Evolutionary conservation across 1,139 yeast species (phyloP), one percentile per base, ranked within the genome.

Genomic region (Sugiyamaella grinbergsii): DNA sequence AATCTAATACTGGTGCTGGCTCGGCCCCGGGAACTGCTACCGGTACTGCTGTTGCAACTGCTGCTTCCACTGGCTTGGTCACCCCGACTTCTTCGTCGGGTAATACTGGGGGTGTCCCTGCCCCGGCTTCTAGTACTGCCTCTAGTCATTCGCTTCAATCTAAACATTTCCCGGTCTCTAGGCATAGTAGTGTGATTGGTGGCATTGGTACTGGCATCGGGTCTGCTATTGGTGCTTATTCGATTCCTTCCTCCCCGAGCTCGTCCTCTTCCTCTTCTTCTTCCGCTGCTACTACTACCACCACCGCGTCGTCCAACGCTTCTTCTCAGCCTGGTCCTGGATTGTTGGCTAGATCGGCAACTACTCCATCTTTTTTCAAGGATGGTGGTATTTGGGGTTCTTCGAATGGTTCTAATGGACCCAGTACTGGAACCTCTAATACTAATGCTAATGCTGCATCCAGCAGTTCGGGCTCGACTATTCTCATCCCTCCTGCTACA

Each of bases 121-220:
- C 34, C 38, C 33, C 43, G 7, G 26, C 33, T 29, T 38, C 43
- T 4, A 16, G n/a, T n/a, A 29, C 38, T 28, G 42, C 43, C 13
- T 45, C 49, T 8, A 39, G 24, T 32, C 45, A 32, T 22, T 24
- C 50, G 1, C 22, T 39, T 4, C 53, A 50, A 36, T 50, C 53
- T 3, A 50, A 50, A 33, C 51, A 50, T 47, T 50, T 50, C 36
- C 51, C 51, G 5, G 39, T 34, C 16, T 43, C 47, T 13, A 43
- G 47, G 22, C 41, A 34, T 26, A 34, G 40, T 10, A 42, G 20
- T 42, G 37, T 42, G 15, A 44, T 36, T 36, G 43, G 44, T 32
- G 40, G 41, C 3, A 34, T 34, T 28, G 32, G 41, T 5, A 23
- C 47, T 19, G 47, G 32, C 2, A 6, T 43, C 5, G 34, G 40